phyloP scores from a whole-genome alignment of 208 protist species.

The Leishmania arabica region DNA sequence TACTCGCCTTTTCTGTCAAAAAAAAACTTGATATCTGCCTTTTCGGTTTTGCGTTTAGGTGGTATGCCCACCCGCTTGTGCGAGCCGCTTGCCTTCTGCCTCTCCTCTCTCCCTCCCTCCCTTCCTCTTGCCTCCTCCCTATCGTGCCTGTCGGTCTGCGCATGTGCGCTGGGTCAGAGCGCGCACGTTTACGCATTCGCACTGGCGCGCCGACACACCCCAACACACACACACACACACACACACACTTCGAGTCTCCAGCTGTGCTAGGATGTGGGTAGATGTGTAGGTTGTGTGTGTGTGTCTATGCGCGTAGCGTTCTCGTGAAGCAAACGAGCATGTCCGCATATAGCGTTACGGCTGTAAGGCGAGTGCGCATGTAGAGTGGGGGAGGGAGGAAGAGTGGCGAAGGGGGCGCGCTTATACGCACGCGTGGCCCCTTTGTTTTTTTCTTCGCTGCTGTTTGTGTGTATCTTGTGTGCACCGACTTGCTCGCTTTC shows the following conservation, averaged over 20 bases:
- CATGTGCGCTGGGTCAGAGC: neutral
- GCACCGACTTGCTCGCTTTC: no score
- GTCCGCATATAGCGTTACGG: neutral
- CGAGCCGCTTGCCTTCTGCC: neutral
- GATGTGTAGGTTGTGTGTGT: neutral
- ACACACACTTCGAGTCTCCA: neutral
- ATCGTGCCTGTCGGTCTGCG: neutral
- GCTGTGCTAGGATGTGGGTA: neutral
- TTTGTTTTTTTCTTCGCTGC: neutral
- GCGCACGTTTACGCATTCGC: neutral
- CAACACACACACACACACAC: neutral
- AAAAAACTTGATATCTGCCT: neutral
- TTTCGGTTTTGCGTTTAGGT: neutral
- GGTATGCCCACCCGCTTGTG: neutral
- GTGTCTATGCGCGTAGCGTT: neutral
- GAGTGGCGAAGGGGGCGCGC: neutral
- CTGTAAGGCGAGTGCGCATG: neutral
- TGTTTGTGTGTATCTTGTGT: no score
- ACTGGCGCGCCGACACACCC: neutral
- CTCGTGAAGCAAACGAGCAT: neutral
- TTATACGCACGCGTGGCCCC: neutral
- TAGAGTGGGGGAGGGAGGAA: no score
- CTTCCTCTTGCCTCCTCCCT: neutral
- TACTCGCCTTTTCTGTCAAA: neutral
- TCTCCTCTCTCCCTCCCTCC: neutral